Base-by-base conservation (phyloP, 169 alveolate species). In the Plasmodium cynomolgi region DNA sequence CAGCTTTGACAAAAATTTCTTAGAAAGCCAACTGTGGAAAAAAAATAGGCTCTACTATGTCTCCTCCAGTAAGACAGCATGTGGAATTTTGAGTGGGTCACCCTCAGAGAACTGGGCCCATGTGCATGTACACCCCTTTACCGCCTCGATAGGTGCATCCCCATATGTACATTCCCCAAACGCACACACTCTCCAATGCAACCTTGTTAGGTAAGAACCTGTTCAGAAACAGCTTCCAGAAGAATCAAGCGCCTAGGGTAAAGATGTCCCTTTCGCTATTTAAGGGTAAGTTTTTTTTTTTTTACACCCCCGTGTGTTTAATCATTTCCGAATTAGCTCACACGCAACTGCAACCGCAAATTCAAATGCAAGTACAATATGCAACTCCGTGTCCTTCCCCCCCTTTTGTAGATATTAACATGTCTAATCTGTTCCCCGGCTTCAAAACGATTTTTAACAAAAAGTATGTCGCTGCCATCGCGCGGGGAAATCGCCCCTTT, bases 361-460 rank as follows among this genome's bases (percentile, higher is more conserved):
- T n/a, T 11, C 3, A 20, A n/a, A 44, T 7, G 5, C 33, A 31
- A 2, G 5, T 75, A 20, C 37, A 41, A 17, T 13, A 33, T 13
- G 20, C 54, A 23, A n/a, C 31, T 81, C 23, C 33, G 33, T 47
- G 68, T 47, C 29, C 31, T 17, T 29, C 74, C 56, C 50, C 31
- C 11, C 47, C 50, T 50, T 77, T 86, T 23, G 71, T 20, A 90
- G 91, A 90, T 37, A 58, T 81, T 1, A 68, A 71, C 37, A 68
- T 81, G 56, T 37, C 91, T 26, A 80, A 68, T 56, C 73, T 90
- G n/a, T 80, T 80, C 33, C 94, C 94, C n/a, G 94, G 94, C 17
- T 90, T 90, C 41, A 81, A 68, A 71, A 90, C 90, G 3, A 80
- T 90, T 62, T 90, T 90, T 56, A 81, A 90, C 77, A 80, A 23